Percentiles rank a stretch among this genome's conserved stretches.
Conservation (phyloP, 2,329 filamentous ascomycete genomes). For the Arthrobotrys conoides region DNA sequence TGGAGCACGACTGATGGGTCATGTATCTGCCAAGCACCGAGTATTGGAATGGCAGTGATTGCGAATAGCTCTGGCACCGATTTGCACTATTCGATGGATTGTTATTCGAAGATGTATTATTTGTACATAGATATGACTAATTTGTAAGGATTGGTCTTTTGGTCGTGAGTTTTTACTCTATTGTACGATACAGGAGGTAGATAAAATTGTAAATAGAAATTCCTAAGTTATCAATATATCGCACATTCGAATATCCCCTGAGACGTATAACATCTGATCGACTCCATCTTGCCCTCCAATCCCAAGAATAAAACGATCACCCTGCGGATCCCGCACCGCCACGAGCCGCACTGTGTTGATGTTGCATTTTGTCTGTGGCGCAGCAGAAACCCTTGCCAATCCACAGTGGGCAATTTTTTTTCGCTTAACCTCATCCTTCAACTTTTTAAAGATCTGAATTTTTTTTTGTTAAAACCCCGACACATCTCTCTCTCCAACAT, state of each 20-base stretch:
- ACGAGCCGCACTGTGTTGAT: slow-evolving; percentile 27
- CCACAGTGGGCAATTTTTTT: slow-evolving; percentile 56
- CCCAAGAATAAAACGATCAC: too few species aligned
- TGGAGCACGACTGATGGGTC: too few species aligned
- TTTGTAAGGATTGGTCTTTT: slow-evolving; percentile 18
- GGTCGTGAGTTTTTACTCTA: too few species aligned
- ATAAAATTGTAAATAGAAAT: too few species aligned
- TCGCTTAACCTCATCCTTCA: slow-evolving; percentile 44
- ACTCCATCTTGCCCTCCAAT: too few species aligned
- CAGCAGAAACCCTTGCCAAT: slow-evolving; percentile 1
- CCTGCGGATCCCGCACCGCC: slow-evolving; percentile 19
- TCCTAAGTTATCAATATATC: too few species aligned
- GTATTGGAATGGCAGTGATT: slow-evolving; percentile 27
- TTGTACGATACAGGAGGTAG: neutral
- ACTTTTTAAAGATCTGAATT: slow-evolving; percentile 43
- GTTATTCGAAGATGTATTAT: slow-evolving; percentile 47
- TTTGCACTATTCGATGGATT: slow-evolving; percentile 43
- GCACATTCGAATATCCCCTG: too few species aligned
- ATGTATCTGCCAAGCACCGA: slow-evolving; percentile 33
- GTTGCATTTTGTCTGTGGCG: slow-evolving; percentile 33
- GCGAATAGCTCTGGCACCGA: slow-evolving; percentile 13
- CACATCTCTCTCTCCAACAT: neutral
- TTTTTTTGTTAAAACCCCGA: slow-evolving; percentile 21
- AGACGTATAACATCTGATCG: too few species aligned
- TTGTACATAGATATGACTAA: slow-evolving; percentile 39